Base-by-base conservation (phyloP, 1,139 yeast genomes). In the Geotrichum phurueaensis region DNA sequence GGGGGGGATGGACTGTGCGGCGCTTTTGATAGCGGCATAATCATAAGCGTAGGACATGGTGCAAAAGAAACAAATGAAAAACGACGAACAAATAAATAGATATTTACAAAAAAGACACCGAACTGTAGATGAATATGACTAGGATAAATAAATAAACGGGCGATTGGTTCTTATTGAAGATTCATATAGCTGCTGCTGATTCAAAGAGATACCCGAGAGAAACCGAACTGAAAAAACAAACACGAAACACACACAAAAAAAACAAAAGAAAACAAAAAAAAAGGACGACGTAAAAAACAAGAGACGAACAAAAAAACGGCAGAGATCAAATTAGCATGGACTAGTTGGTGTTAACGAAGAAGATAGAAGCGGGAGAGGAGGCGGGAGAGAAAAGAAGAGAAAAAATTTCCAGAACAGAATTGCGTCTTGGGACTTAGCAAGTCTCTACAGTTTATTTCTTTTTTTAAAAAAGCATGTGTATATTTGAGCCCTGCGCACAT, bases 1-100 rank as follows among this genome's bases (percentile, higher is more conserved):
- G 43, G 27, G 29, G 13, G 53, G 13, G 1, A 10, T 31, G 23
- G 56, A n/a, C 12, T 54, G 56, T 18, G 48, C 15, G 22, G 36
- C 51, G 33, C 36, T 56, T 6, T 54, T 39, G 27, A 36, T n/a
- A 15, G 48, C n/a, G 45, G 60, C 22, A 39, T 51, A 57, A 15
- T 57, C 59, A 33, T 57, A 57, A 23, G 56, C 50, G 50, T 57
- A 57, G 27, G 59, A 52, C 59, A 57, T 57, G 18, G 49, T 45
- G 51, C 39, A 20, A 48, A 36, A 52, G 18, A 31, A 23, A 49
- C 39, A 25, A 36, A 55, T 31, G 33, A 45, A 27, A 27, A 27
- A 56, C n/a, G 23, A 25, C 45, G 25, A 53, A 23, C 43, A 51
- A 43, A 52, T 18, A 31, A 31, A 33, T 52, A 36, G 53, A 52